Percentiles rank a stretch among this genome's conserved stretches.
phyloP scores from a whole-genome alignment of 148 eudicot species.

The Cornus kousa region DNA sequence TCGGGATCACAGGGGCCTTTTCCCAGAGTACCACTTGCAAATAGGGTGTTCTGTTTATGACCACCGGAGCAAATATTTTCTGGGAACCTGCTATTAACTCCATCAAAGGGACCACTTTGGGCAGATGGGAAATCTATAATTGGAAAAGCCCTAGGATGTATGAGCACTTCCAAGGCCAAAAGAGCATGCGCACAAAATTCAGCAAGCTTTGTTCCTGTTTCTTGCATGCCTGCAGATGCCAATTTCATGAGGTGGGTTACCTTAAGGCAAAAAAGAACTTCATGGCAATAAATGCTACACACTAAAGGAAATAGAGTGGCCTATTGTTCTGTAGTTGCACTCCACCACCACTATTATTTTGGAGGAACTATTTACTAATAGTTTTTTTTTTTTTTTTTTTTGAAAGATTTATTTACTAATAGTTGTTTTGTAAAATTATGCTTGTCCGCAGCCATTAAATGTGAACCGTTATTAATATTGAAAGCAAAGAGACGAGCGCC shows the following conservation, averaged over 20 bases:
- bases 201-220: slow-evolving; percentile 59
- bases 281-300: neutral
- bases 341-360: neutral
- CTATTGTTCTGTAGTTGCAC: neutral
- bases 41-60: slow-evolving; percentile 21
- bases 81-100: slow-evolving; percentile 15
- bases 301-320: no score
- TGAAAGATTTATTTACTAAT: slow-evolving; percentile 7
- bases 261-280: neutral
- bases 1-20: slow-evolving; percentile 27
- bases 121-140: slow-evolving; percentile 42
- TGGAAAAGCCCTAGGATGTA: slow-evolving; percentile 82
- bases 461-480: neutral
- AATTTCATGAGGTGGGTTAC: neutral
- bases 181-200: slow-evolving; percentile 77
- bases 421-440: neutral
- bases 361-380: neutral
- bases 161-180: slow-evolving; percentile 65
- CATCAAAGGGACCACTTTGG: slow-evolving; percentile 14
- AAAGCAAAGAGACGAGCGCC: no score
- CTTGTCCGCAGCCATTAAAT: neutral
- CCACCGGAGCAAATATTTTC: slow-evolving; percentile 22
- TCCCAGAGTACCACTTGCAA: slow-evolving; percentile 19
- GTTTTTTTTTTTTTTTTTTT: no score
- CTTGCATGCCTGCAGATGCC: slow-evolving; percentile 54